Conservation (phyloP, 345 rosid species). For the Cochlearia excelsa region DNA sequence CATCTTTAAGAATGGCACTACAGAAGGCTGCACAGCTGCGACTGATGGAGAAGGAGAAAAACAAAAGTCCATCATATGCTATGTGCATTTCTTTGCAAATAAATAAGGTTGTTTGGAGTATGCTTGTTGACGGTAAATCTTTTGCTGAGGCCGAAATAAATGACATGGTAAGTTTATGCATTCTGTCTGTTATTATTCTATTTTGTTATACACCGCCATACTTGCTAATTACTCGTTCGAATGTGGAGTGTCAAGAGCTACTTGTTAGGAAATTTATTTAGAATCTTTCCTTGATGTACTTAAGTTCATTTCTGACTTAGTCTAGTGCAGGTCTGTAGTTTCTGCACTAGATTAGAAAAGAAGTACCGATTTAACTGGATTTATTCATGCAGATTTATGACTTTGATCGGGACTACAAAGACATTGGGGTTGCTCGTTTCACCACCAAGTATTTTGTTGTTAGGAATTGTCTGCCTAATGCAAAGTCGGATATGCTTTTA, state of each 20-base stretch:
- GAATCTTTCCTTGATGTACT: slow-evolving; percentile 10
- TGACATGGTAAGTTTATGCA: slow-evolving; percentile 70
- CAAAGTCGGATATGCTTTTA: slow-evolving; percentile 85
- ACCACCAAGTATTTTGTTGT: slow-evolving; percentile 82
- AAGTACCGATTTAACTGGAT: background rate
- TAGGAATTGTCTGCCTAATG: slow-evolving; percentile 75
- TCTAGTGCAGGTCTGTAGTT: slow-evolving; percentile 2
- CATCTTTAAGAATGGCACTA: slow-evolving; percentile 65
- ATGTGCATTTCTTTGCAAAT: slow-evolving; percentile 95
- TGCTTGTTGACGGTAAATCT: slow-evolving; percentile 96
- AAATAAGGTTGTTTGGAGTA: slow-evolving; percentile 88
- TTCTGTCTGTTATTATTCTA: slow-evolving; percentile 6
- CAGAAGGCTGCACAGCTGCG: slow-evolving; percentile 93
- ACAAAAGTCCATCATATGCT: slow-evolving; percentile 96
- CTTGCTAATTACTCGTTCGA: background rate
- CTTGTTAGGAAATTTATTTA: background rate
- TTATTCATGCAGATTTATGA: slow-evolving; percentile 67
- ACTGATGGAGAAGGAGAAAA: slow-evolving; percentile 92
- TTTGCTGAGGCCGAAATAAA: slow-evolving; percentile 99
- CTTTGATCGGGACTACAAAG: slow-evolving; percentile 97
- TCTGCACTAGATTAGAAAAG: background rate
- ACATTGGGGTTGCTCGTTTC: slow-evolving; percentile 87
- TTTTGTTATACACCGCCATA: background rate
- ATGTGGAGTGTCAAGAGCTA: background rate
- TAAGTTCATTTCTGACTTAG: background rate